Conservation (phyloP, 805 yeast genomes). For the Schwanniomyces occidentalis region DNA sequence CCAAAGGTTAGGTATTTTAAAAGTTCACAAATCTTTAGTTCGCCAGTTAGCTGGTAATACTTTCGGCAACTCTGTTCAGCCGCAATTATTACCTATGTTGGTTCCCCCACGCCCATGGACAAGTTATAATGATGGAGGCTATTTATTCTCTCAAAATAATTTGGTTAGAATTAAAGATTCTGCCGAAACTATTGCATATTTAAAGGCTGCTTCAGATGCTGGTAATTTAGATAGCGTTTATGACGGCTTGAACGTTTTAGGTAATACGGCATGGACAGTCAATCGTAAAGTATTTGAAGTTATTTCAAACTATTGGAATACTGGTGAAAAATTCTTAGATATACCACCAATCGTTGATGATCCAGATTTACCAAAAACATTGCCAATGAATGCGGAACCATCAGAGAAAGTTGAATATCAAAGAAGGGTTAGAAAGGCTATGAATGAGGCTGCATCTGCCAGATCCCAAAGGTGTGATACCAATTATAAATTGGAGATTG, state of each 20-base stretch:
- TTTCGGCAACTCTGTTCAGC: constrained; percentile 66
- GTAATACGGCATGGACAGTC: constrained; percentile 90
- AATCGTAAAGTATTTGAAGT: constrained; percentile 69
- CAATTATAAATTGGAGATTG: constrained; percentile 92
- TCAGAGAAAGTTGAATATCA: constrained; percentile 67
- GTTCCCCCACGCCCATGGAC: constrained; percentile 90
- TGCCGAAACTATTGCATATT: constrained; percentile 86
- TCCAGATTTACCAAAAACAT: constrained; percentile 46
- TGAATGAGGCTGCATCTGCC: constrained; percentile 61
- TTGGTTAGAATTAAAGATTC: constrained; percentile 80
- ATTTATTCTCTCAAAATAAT: constrained; percentile 59
- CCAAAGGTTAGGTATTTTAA: constrained; percentile 76
- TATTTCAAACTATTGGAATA: constrained; percentile 82
- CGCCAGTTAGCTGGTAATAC: constrained; percentile 67
- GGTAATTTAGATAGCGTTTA: constrained; percentile 66
- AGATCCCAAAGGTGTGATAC: constrained; percentile 92
- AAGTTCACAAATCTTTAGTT: constrained; percentile 68
- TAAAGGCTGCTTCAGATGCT: constrained; percentile 77
- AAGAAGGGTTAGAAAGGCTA: constrained; percentile 53
- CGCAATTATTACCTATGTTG: constrained; percentile 91
- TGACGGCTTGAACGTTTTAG: constrained; percentile 82
- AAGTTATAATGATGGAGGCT: constrained; percentile 81
- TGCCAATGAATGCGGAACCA: constrained; percentile 77
- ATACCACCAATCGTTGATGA: constrained; percentile 53
- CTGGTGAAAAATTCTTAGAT: constrained; percentile 72